Conservation (phyloP, 2,329 filamentous ascomycete species). For the Ophiostoma angusticollis region DNA sequence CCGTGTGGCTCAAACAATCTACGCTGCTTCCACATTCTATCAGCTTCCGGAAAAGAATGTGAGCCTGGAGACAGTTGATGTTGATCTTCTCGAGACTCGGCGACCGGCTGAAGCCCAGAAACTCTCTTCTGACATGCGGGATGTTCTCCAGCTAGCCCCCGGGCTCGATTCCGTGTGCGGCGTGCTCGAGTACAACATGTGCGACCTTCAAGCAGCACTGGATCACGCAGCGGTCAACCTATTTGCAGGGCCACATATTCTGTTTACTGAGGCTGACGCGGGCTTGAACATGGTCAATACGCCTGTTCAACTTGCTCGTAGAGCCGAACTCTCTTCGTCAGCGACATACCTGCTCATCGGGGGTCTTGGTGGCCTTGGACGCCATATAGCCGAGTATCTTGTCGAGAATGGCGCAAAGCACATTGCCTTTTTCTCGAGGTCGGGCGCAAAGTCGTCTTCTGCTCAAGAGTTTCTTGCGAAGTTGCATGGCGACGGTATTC, state of each 20-base stretch:
- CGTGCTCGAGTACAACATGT: constrained; percentile 4
- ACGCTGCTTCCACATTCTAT: background rate
- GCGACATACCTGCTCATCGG: constrained; percentile 43
- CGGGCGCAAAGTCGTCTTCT: constrained; percentile 22
- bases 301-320: background rate
- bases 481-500: constrained; percentile 21
- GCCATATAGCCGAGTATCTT: constrained; percentile 39
- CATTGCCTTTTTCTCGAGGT: constrained; percentile 41
- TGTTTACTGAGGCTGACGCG: background rate
- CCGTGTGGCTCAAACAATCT: constrained; percentile 3
- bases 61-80: constrained; percentile 16
- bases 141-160: constrained; percentile 4
- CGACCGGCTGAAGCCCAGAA: constrained; percentile 5
- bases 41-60: constrained; percentile 9
- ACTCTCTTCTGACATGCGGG: constrained; percentile 7
- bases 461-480: constrained; percentile 21
- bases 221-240: background rate
- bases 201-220: constrained; percentile 3
- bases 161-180: background rate
- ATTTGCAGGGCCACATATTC: background rate
- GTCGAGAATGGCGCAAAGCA: constrained; percentile 33
- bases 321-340: background rate
- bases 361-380: constrained; percentile 44
- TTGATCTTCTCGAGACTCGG: constrained; percentile 8
- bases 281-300: constrained; percentile 1